phyloP scores from a whole-genome alignment of 208 protist species.

The Leishmania braziliensis region DNA sequence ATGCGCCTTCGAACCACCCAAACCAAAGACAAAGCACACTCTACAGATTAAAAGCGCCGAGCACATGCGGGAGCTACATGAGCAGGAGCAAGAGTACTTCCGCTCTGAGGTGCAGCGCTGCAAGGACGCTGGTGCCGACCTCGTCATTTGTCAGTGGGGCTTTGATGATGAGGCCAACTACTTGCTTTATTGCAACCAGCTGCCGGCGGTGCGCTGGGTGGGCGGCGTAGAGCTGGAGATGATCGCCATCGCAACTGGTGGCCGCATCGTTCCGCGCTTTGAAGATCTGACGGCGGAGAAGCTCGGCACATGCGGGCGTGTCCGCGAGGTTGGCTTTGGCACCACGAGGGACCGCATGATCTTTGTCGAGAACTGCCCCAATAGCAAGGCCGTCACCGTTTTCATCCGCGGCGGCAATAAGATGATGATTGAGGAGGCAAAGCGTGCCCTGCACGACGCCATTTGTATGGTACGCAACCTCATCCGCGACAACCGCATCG shows the following conservation, averaged over 20 bases:
- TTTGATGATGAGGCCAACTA: slow-evolving; percentile 99
- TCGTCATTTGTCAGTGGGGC: slow-evolving; percentile 99
- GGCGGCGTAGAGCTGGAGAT: slow-evolving; percentile 99
- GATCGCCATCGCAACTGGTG: slow-evolving; percentile 99
- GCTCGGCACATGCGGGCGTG: slow-evolving; percentile 94
- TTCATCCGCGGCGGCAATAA: slow-evolving; percentile 99
- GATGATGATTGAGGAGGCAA: slow-evolving; percentile 99
- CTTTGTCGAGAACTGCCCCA: slow-evolving; percentile 99
- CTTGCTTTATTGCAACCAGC: slow-evolving; percentile 98
- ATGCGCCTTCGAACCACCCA: slow-evolving; percentile 99
- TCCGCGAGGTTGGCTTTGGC: slow-evolving; percentile 95
- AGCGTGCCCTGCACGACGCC: slow-evolving; percentile 99
- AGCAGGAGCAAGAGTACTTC: slow-evolving; percentile 99
- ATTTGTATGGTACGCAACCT: slow-evolving; percentile 99
- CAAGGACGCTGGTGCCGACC: slow-evolving; percentile 97
- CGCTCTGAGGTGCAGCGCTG: slow-evolving; percentile 88
- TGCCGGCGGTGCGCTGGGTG: slow-evolving; percentile 99
- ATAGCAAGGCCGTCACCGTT: slow-evolving; percentile 99
- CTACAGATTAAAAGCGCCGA: slow-evolving; percentile 96
- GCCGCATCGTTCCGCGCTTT: slow-evolving; percentile 99
- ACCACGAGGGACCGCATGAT: slow-evolving; percentile 99
- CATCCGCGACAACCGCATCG: slow-evolving; percentile 98
- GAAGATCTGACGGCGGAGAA: slow-evolving; percentile 98
- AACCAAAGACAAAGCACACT: slow-evolving; percentile 99
- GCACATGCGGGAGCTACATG: slow-evolving; percentile 96